Conservation (phyloP, 1,284 basidiomycete species). For the Singerocomus inundabilis region DNA sequence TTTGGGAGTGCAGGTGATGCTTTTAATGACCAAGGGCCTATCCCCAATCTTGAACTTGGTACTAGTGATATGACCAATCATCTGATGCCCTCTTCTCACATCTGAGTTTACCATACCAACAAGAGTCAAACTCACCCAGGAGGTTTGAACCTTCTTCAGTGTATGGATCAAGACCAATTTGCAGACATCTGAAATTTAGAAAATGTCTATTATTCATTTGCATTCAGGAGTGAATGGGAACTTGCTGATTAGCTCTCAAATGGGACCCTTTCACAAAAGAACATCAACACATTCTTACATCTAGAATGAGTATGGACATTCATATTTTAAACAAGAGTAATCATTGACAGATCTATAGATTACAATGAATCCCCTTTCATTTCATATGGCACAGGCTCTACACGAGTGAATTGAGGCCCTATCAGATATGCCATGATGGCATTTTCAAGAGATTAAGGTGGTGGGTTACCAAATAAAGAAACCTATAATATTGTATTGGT, state of each 20-base stretch:
- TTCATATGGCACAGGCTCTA: neutral
- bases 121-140: neutral
- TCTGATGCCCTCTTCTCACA: no score
- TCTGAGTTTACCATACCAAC: no score
- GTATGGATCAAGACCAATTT: neutral
- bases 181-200: neutral
- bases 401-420: neutral
- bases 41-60: no score
- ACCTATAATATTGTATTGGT: neutral
- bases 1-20: no score
- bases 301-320: no score
- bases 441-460: neutral
- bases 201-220: neutral
- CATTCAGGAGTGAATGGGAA: neutral
- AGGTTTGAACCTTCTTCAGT: neutral
- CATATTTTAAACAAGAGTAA: no score
- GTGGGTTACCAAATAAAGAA: neutral
- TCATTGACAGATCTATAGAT: no score
- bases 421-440: neutral
- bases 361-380: no score
- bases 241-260: neutral
- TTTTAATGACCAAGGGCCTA: no score
- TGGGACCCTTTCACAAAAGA: neutral
- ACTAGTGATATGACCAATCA: no score
- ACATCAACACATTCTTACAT: neutral